phyloP scores from a whole-genome alignment of 2,329 filamentous ascomycete genomes.

The Fusarium equiseti region DNA sequence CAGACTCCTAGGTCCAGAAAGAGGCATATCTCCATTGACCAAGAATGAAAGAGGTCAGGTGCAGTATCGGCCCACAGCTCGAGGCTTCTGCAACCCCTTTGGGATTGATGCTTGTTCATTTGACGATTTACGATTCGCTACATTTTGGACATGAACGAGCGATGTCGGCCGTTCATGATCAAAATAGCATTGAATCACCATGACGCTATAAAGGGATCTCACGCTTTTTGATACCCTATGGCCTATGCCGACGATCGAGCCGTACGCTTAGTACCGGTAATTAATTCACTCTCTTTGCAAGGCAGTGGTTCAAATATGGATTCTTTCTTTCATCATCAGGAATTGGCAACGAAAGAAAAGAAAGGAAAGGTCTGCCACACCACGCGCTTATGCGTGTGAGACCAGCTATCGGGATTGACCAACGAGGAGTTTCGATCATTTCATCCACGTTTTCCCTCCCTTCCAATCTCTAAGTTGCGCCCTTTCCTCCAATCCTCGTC shows the following conservation, averaged over 20 bases:
- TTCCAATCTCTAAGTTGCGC: slow-evolving; percentile 33
- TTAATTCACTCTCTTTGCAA: slow-evolving; percentile 5
- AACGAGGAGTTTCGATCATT: slow-evolving; percentile 29
- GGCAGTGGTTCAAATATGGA: background rate
- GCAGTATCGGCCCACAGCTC: slow-evolving; percentile 43
- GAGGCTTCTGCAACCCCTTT: slow-evolving; percentile 44
- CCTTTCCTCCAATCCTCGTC: slow-evolving; percentile 21
- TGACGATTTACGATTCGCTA: slow-evolving; percentile 33
- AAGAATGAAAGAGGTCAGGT: slow-evolving; percentile 45
- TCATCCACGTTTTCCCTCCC: slow-evolving; percentile 47
- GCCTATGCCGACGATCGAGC: slow-evolving; percentile 3
- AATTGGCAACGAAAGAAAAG: slow-evolving; percentile 15
- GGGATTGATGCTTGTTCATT: slow-evolving; percentile 39
- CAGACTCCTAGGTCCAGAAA: slow-evolving; percentile 37
- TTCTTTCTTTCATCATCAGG: slow-evolving; percentile 10
- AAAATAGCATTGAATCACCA: slow-evolving; percentile 41
- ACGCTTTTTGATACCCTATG: background rate
- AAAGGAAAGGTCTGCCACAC: slow-evolving; percentile 32
- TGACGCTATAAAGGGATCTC: slow-evolving; percentile 31
- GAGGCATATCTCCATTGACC: slow-evolving; percentile 45
- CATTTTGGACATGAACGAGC: slow-evolving; percentile 16
- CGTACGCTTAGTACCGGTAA: slow-evolving; percentile 22
- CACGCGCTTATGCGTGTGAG: slow-evolving; percentile 38
- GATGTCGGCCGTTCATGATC: slow-evolving; percentile 30
- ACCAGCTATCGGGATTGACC: slow-evolving; percentile 31